phyloP scores from a whole-genome alignment of 1,139 yeast genomes.

The Scheffersomyces stambukii region DNA sequence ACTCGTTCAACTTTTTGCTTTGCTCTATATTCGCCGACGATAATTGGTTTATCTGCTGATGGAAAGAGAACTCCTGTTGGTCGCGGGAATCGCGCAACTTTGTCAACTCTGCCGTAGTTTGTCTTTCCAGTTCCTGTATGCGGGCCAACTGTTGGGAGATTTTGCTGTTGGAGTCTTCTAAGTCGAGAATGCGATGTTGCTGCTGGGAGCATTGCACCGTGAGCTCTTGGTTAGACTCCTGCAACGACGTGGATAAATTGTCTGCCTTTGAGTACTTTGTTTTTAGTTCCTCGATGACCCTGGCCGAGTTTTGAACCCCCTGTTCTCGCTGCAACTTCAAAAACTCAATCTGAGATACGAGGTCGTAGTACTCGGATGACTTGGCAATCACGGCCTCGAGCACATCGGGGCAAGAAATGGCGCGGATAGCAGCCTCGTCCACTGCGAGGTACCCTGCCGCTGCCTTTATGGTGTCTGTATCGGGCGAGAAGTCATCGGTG shows the following conservation, averaged over 20 bases:
- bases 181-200: constrained; percentile 12
- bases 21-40: constrained; percentile 48
- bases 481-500: constrained; percentile 2
- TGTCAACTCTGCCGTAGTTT: constrained; percentile 6
- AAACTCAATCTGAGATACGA: constrained; percentile 49
- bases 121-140: constrained; percentile 5
- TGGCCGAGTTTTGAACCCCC: constrained; percentile 18
- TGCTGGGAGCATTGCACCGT: constrained; percentile 17
- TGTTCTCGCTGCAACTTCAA: constrained; percentile 56
- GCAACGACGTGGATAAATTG: constrained; percentile 8
- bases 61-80: constrained; percentile 7
- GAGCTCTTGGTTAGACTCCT: constrained; percentile 21
- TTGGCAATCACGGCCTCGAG: constrained; percentile 37
- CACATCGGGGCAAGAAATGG: constrained; percentile 14
- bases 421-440: constrained; percentile 11
- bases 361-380: constrained; percentile 44
- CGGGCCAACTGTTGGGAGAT: constrained; percentile 6
- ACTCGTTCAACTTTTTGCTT: constrained; percentile 33
- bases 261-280: constrained; percentile 15
- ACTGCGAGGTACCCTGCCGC: constrained; percentile 27
- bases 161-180: constrained; percentile 10
- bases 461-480: constrained; percentile 8
- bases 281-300: constrained; percentile 25
- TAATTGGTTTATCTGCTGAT: constrained; percentile 38
- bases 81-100: constrained; percentile 7